Percentiles rank a stretch among this genome's conserved stretches.
Conservation (phyloP, 176 grass and related monocot genomes). For the Urochloa ruziziensis region DNA sequence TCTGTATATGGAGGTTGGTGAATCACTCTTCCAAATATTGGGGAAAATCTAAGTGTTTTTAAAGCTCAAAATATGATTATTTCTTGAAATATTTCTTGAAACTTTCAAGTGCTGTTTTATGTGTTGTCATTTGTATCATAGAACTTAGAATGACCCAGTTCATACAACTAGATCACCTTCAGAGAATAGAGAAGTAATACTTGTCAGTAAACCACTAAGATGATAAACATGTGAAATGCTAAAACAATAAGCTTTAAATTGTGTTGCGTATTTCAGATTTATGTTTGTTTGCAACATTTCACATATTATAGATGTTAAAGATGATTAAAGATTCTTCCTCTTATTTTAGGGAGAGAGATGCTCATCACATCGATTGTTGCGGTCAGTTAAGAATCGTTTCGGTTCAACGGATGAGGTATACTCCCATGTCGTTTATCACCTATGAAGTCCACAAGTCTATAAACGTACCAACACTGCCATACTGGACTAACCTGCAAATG, state of each 20-base stretch:
- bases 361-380: constrained; percentile 70
- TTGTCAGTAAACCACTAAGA: constrained; percentile 9
- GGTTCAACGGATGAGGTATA: constrained; percentile 92
- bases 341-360: constrained; percentile 82
- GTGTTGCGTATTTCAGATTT: not conserved
- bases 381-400: constrained; percentile 91
- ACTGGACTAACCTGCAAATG: constrained; percentile 3
- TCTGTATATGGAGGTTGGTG: constrained; percentile 95
- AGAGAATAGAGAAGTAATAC: not conserved
- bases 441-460: constrained; percentile 9
- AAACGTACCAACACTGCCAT: not conserved
- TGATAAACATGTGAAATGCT: constrained; percentile 2
- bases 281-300: constrained; percentile 13
- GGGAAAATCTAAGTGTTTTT: not conserved
- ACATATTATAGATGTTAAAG: constrained; percentile 21
- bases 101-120: not conserved
- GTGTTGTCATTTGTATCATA: not conserved
- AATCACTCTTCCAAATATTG: not conserved
- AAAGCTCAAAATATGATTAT: not conserved
- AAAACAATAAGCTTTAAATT: not conserved
- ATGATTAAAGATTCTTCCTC: constrained; percentile 17
- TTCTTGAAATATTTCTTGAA: not conserved
- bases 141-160: not conserved
- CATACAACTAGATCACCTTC: not conserved
- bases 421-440: not conserved